Percentiles rank a stretch among this genome's conserved stretches.
Evolutionary conservation across 2,329 filamentous ascomycete species (phyloP).

Genomic region (Fusarium goolgardi): DNA sequence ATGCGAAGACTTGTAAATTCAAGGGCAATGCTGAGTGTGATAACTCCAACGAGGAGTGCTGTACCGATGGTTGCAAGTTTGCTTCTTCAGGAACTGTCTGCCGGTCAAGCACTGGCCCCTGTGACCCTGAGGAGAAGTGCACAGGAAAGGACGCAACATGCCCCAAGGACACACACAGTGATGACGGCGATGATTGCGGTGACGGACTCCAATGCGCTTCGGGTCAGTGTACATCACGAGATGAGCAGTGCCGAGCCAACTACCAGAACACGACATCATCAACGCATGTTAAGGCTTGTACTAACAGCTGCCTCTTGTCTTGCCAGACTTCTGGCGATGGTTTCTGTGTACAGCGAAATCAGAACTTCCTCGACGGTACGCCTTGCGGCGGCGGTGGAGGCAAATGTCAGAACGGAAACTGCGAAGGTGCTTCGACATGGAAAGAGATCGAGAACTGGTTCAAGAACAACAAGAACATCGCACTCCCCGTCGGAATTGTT

Average conservation of each 20-base stretch:
- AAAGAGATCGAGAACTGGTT: conserved; percentile 83
- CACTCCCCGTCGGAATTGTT: conserved; percentile 80
- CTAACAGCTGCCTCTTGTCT: conserved; percentile 75
- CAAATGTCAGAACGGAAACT: conserved; percentile 80
- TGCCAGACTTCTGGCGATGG: conserved; percentile 80
- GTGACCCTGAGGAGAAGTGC: conserved; percentile 88
- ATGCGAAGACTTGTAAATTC: conserved; percentile 89
- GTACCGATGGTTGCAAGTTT: conserved; percentile 74
- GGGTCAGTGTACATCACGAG: conserved; percentile 92
- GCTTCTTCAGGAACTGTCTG: conserved; percentile 78
- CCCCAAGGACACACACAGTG: conserved; percentile 75
- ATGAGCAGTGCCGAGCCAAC: conserved; percentile 87
- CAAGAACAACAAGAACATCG: conserved; percentile 77
- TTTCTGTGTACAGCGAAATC: conserved; percentile 80
- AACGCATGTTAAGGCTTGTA: conserved; percentile 82
- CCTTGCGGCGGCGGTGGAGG: conserved; percentile 84
- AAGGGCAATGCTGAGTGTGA: conserved; percentile 80
- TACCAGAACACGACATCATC: conserved; percentile 80
- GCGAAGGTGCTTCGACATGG: conserved; percentile 74
- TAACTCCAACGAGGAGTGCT: conserved; percentile 84
- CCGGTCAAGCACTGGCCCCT: conserved; percentile 80
- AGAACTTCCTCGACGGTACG: conserved; percentile 95
- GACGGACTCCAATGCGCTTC: conserved; percentile 81
- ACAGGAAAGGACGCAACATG: conserved; percentile 78
- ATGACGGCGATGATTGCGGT: conserved; percentile 80